Evolutionary conservation across 768 basidiomycete species (phyloP).

Genomic region (Pleurotus tuber-regium): DNA sequence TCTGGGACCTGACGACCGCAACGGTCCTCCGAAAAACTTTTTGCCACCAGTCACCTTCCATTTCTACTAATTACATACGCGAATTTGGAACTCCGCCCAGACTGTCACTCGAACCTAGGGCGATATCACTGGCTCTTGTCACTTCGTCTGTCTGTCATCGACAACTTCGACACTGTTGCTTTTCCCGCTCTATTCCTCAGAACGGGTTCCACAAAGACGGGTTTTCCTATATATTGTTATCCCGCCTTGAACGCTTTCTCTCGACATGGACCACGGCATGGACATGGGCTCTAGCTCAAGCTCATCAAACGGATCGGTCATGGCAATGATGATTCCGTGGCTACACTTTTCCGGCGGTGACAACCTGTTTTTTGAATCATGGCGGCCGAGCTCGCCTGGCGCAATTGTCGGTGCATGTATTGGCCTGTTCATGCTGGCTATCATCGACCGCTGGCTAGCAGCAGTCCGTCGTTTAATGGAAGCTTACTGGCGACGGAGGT

Average conservation of each 20-base stretch:
- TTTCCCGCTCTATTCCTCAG: constrained; percentile 9
- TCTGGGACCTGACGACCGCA: neutral
- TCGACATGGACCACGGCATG: constrained; percentile 1
- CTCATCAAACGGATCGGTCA: constrained; percentile 13
- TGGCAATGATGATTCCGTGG: constrained; percentile 58
- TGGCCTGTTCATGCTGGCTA: constrained; percentile 60
- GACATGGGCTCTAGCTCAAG: constrained; percentile 14
- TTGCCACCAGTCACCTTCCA: constrained; percentile 7
- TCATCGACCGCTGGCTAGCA: constrained; percentile 69
- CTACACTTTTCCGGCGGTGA: constrained; percentile 70
- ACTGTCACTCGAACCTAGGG: neutral
- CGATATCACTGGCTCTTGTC: neutral
- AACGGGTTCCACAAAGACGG: constrained; percentile 7
- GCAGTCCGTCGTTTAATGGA: constrained; percentile 54
- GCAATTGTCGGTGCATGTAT: constrained; percentile 77
- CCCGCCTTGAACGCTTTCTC: too few relatives aligned
- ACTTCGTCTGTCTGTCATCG: neutral
- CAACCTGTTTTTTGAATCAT: constrained; percentile 61
- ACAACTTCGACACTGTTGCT: neutral
- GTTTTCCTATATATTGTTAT: too few relatives aligned
- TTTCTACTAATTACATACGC: neutral
- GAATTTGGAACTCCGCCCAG: neutral
- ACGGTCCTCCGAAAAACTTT: constrained; percentile 5
- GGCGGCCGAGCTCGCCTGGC: constrained; percentile 66
- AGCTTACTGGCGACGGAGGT: constrained; percentile 60